These are phyloP conservation scores for Mangifera indica DNA, from an alignment of 345 rosid species.

Conservation along the genomic window DNA sequence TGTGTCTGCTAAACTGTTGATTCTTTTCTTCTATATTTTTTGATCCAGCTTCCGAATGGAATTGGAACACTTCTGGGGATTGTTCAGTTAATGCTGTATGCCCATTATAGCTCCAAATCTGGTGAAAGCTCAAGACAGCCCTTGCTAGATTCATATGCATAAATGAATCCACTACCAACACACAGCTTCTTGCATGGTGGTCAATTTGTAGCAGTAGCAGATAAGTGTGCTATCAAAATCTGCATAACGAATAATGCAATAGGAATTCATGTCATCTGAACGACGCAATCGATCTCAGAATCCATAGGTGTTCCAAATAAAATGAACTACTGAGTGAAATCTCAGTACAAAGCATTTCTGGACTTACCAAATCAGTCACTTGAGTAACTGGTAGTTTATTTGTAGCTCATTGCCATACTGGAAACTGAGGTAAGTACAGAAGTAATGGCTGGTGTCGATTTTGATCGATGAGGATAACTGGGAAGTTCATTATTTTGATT, in stretches of 20 bases:
- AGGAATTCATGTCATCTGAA: not conserved
- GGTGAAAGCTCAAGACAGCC: slow-evolving; percentile 32
- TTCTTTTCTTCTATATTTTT: too few relatives aligned
- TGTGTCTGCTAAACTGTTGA: too few relatives aligned
- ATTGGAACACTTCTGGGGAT: slow-evolving; percentile 48
- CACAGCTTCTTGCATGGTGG: not conserved
- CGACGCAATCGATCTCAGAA: not conserved
- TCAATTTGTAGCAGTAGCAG: not conserved
- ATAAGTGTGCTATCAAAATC: slow-evolving; percentile 1
- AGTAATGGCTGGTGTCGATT: not conserved
- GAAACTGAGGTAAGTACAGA: not conserved
- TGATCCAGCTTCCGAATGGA: slow-evolving; percentile 46
- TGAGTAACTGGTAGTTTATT: not conserved
- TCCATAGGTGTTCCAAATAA: not conserved
- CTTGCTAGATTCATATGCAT: slow-evolving; percentile 29
- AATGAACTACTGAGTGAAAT: not conserved
- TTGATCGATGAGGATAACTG: not conserved
- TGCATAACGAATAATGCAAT: slow-evolving; percentile 1
- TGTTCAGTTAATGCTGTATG: slow-evolving; percentile 35
- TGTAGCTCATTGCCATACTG: not conserved
- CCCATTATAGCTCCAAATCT: slow-evolving; percentile 32
- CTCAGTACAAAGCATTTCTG: not conserved
- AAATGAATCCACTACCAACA: not conserved
- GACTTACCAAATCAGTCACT: not conserved
- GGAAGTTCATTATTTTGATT: not conserved